Evolutionary conservation across 2,329 filamentous ascomycete species (phyloP), one percentile per base, ranked within the genome.

Genomic region (Rachicladosporium sp.): DNA sequence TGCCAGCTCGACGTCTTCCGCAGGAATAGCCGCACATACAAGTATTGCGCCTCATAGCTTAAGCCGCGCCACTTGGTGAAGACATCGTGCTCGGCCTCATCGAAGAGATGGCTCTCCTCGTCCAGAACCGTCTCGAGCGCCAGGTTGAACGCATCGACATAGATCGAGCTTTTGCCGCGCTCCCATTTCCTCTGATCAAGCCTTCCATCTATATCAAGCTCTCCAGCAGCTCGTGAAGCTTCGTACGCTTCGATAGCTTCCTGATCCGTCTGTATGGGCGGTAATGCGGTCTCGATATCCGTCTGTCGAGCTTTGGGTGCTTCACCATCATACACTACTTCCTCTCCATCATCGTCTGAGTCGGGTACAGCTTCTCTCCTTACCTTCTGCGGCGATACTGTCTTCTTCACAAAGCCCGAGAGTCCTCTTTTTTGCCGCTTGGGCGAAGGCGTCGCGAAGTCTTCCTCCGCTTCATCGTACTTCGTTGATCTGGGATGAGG

Each of bases 61-160:
- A 96, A 57, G 0, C 62, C 60, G 43, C 67, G 74, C 87, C 89
- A 98, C 42, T 78, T 68, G 3, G 67, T 63, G 56, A 98, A 96
- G 0, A 96, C 71, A 10, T 73, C 67, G 52, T 71, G 74, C 60
- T 98, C 91, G 11, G 76, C 79, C 42, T 78, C 74, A 51, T 91
- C 74, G 56, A 96, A 98, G 0, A 98, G 66, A 60, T 94, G 85
- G 1, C 75, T 73, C 61, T 98, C 91, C 42, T 96, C 85, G 36
- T 85, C 78, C 9, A 96, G 64, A 3, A 98, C 91, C 0, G 85
- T 94, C 43, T 89, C 80, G 36, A 98, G 66, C 2, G 89, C 86
- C 10, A 96, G 68, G 54, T 94, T 94, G 68, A 98, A 98, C 1
- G 91, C 91, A 63, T 98, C 91, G 11, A 95, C 86, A 53, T 98